Percentiles rank a stretch among this genome's conserved stretches.
phyloP scores from a whole-genome alignment of 1,284 basidiomycete genomes.

The Microstroma glucosiphilum region DNA sequence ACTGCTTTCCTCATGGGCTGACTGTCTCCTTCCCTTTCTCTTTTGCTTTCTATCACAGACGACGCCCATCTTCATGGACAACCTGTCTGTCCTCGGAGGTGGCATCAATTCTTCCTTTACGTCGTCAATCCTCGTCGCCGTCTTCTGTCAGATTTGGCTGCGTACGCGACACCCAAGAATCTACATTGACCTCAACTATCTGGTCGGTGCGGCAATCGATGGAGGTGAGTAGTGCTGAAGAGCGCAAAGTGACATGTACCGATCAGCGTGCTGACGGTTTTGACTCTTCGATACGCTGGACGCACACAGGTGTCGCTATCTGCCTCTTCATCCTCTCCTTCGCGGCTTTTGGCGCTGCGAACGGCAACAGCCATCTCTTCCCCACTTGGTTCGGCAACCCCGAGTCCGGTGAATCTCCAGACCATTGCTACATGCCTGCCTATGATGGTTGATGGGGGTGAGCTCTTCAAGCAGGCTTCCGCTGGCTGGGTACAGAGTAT shows the following conservation, averaged over 20 bases:
- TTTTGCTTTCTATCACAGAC: not conserved
- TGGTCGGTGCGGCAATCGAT: conserved; percentile 58
- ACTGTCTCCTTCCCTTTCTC: not conserved
- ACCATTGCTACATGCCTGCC: not conserved
- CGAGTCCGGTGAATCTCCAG: not conserved
- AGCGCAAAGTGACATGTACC: not conserved
- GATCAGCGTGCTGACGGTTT: not conserved
- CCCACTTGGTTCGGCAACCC: not conserved
- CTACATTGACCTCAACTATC: conserved; percentile 63
- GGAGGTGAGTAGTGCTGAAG: not conserved
- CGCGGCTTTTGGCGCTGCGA: conserved; percentile 61
- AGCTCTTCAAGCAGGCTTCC: too few species aligned
- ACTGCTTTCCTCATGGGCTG: not conserved
- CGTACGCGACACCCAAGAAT: conserved; percentile 20
- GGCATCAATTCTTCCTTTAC: conserved; percentile 22
- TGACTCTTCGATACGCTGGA: not conserved
- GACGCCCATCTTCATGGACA: conserved; percentile 23
- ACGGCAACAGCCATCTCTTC: not conserved
- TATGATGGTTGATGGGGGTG: too few species aligned
- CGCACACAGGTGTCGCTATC: conserved; percentile 53
- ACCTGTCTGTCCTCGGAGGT: conserved; percentile 22
- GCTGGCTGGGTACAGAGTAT: too few species aligned
- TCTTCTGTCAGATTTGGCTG: conserved; percentile 25
- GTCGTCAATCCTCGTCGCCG: conserved; percentile 20
- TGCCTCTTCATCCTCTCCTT: conserved; percentile 66